phyloP scores from a whole-genome alignment of 2,329 filamentous ascomycete genomes.

The Zasmidium citrigriseum region DNA sequence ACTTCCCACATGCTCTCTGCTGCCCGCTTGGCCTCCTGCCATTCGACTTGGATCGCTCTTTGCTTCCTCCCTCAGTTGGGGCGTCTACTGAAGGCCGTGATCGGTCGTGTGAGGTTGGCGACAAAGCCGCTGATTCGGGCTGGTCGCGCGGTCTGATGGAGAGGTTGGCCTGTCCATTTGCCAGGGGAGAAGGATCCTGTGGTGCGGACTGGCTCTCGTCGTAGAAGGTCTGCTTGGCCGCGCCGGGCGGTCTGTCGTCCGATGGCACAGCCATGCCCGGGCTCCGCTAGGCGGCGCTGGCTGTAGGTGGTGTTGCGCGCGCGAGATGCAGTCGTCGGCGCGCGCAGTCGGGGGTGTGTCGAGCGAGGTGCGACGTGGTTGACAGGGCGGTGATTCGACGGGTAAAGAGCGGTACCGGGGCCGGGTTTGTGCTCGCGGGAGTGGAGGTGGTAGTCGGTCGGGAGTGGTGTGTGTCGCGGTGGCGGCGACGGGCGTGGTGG shows the following conservation, averaged over 20 bases:
- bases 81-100: slow-evolving; percentile 14
- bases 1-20: slow-evolving; percentile 70
- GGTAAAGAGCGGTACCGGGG: slow-evolving; percentile 1
- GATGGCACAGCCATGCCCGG: slow-evolving; percentile 33
- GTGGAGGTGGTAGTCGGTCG: neutral
- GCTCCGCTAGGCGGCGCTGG: slow-evolving; percentile 19
- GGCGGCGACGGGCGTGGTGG: neutral
- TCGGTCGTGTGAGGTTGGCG: slow-evolving; percentile 11
- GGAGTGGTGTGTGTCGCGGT: neutral
- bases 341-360: neutral
- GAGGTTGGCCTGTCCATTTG: slow-evolving; percentile 21
- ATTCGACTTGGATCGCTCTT: slow-evolving; percentile 28
- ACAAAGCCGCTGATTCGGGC: neutral
- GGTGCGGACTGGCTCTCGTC: slow-evolving; percentile 14
- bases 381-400: neutral
- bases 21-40: slow-evolving; percentile 34
- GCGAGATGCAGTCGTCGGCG: slow-evolving; percentile 14
- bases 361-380: neutral
- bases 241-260: slow-evolving; percentile 29
- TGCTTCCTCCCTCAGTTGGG: slow-evolving; percentile 21
- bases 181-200: slow-evolving; percentile 12
- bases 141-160: slow-evolving; percentile 19
- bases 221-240: slow-evolving; percentile 24
- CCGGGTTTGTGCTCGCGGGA: neutral
- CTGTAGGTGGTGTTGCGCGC: slow-evolving; percentile 12